A percentile compares a stretch with the other conserved stretches of the same genome.
phyloP scores from a whole-genome alignment of 139 green algal species.

The Dunaliella primolecta region DNA sequence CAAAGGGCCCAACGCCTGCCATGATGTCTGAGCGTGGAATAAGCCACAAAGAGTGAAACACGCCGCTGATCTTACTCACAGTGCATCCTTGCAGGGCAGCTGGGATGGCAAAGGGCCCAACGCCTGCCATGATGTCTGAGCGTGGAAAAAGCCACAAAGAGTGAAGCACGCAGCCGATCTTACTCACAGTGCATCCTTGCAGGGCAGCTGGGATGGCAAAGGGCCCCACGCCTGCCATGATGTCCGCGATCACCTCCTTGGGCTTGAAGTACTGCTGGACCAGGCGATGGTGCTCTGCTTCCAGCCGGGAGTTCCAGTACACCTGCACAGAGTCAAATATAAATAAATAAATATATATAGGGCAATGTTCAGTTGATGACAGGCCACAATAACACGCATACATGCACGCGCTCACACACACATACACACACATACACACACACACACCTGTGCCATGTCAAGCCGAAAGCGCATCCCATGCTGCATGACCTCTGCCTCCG shows the following conservation, averaged over 20 bases:
- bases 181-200: constrained; percentile 66
- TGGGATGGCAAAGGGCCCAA: constrained; percentile 95
- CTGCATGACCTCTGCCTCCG: constrained; percentile 82
- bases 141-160: too few species aligned
- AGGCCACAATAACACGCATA: constrained; percentile 1
- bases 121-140: constrained; percentile 88
- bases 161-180: too few species aligned
- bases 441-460: constrained; percentile 77
- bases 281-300: constrained; percentile 91
- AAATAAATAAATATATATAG: background rate
- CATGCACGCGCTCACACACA: background rate
- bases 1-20: constrained; percentile 95
- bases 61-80: too few species aligned
- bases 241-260: constrained; percentile 72
- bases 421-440: constrained; percentile 13
- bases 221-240: constrained; percentile 93
- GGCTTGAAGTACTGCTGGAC: constrained; percentile 54
- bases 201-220: constrained; percentile 92
- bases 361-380: background rate
- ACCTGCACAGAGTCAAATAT: constrained; percentile 58
- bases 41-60: too few species aligned
- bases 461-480: constrained; percentile 81
- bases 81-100: constrained; percentile 74
- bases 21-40: constrained; percentile 88
- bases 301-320: constrained; percentile 98